phyloP scores from a whole-genome alignment of 2,329 filamentous ascomycete species.

The Alternaria arbusti region DNA sequence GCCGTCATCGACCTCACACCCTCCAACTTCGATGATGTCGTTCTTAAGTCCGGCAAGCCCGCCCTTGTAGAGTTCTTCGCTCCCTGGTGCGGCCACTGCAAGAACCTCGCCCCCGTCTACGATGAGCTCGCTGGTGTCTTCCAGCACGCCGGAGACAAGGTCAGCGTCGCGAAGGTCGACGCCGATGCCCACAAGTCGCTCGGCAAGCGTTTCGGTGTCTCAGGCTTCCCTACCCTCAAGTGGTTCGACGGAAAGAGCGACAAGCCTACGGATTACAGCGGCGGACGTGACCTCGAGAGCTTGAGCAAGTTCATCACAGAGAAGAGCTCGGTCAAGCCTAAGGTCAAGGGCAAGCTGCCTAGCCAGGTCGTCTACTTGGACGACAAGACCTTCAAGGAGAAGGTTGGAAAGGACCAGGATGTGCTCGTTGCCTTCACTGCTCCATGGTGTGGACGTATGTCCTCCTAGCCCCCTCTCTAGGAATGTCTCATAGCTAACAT shows the following conservation, averaged over 20 bases:
- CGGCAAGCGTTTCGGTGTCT: slow-evolving; percentile 84
- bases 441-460: slow-evolving; percentile 97
- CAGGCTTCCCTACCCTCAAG: slow-evolving; percentile 97
- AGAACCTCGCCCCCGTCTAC: slow-evolving; percentile 91
- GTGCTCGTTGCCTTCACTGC: slow-evolving; percentile 96
- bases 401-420: slow-evolving; percentile 83
- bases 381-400: slow-evolving; percentile 77
- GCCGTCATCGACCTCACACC: slow-evolving; percentile 90
- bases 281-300: slow-evolving; percentile 86
- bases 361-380: slow-evolving; percentile 81
- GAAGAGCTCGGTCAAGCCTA: slow-evolving; percentile 84
- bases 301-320: slow-evolving; percentile 80
- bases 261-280: slow-evolving; percentile 82
- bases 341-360: slow-evolving; percentile 73
- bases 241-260: slow-evolving; percentile 97
- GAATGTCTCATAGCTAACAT: slow-evolving; percentile 19
- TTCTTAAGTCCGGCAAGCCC: slow-evolving; percentile 90
- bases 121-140: slow-evolving; percentile 84
- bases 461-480: neutral
- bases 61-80: slow-evolving; percentile 98
- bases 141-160: slow-evolving; percentile 73
- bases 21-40: slow-evolving; percentile 87
- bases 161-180: slow-evolving; percentile 94
- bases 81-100: slow-evolving; percentile 99
- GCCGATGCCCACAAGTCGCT: slow-evolving; percentile 86